Evolutionary conservation across 805 yeast species (phyloP).

Genomic region (Cyberlindnera maritima): DNA sequence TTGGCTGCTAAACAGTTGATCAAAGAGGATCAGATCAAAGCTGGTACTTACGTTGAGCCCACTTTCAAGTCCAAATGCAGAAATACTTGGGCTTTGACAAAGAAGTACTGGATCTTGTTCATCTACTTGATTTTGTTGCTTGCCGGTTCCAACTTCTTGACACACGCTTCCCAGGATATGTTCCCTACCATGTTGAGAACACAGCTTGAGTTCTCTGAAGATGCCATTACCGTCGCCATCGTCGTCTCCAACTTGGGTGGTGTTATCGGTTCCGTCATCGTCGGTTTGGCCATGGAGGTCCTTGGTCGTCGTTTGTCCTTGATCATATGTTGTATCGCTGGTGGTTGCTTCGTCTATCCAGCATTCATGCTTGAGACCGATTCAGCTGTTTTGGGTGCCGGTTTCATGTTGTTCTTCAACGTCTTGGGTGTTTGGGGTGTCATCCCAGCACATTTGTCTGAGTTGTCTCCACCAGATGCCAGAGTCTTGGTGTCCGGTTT

Average conservation of each 20-base stretch:
- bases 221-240: conserved; percentile 57
- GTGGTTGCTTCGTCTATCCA: conserved; percentile 64
- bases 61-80: conserved; percentile 22
- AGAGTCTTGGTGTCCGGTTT: conserved; percentile 61
- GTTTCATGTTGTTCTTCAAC: conserved; percentile 62
- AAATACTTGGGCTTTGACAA: conserved; percentile 35
- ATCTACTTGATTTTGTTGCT: conserved; percentile 56
- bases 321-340: conserved; percentile 47
- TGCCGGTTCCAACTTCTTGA: conserved; percentile 68
- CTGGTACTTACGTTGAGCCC: conserved; percentile 29
- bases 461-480: conserved; percentile 63
- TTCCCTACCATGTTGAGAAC: conserved; percentile 60
- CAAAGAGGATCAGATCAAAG: conserved; percentile 27
- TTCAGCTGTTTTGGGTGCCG: conserved; percentile 50
- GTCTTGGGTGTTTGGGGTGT: conserved; percentile 78
- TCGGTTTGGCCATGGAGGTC: conserved; percentile 56
- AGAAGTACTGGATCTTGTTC: conserved; percentile 59
- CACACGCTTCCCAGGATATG: conserved; percentile 76
- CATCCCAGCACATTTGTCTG: conserved; percentile 62
- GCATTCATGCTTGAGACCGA: conserved; percentile 42
- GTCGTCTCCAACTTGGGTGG: conserved; percentile 68
- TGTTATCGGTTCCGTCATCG: conserved; percentile 54
- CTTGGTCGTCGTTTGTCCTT: conserved; percentile 62
- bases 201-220: conserved; percentile 46
- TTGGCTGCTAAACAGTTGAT: conserved; percentile 30